These are phyloP conservation scores for Phytophthora aleatoria DNA, from an alignment of 352 stramenopile genomes.

Conservation along the genomic window DNA sequence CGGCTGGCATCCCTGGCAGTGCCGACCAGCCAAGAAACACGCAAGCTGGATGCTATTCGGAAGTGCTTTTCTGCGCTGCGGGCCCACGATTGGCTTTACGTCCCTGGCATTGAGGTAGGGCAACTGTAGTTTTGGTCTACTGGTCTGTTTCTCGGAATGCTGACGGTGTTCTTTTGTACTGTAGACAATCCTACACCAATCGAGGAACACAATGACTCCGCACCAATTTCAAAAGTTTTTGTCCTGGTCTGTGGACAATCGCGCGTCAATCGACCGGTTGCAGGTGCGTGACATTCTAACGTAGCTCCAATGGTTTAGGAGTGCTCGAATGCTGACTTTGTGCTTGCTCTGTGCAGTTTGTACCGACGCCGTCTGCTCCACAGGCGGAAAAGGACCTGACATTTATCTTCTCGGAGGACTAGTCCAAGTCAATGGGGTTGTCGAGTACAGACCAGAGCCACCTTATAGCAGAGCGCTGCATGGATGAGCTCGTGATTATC, in stretches of 20 bases:
- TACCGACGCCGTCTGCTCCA: conserved; percentile 36
- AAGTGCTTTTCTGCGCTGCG: conserved; percentile 87
- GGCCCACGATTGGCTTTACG: conserved; percentile 88
- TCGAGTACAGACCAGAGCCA: background rate
- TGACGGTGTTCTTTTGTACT: conserved; percentile 7
- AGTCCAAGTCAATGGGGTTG: conserved; percentile 1
- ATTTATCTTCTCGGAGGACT: conserved; percentile 86
- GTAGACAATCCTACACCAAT: conserved; percentile 79
- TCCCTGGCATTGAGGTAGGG: conserved; percentile 77
- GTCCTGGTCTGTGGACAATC: conserved; percentile 79
- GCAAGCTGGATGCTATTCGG: conserved; percentile 80
- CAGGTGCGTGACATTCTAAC: conserved; percentile 40
- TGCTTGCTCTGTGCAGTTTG: conserved; percentile 39
- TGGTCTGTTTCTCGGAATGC: background rate
- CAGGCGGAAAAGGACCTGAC: conserved; percentile 58
- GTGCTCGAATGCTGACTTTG: conserved; percentile 10
- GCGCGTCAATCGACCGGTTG: conserved; percentile 69
- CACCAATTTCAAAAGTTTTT: conserved; percentile 87
- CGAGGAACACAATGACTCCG: conserved; percentile 75
- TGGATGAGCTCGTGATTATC: background rate
- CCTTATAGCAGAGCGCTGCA: conserved; percentile 13
- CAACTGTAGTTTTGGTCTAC: background rate
- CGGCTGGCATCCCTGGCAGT: conserved; percentile 52
- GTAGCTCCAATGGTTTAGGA: background rate
- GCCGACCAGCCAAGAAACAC: conserved; percentile 64